phyloP scores from a whole-genome alignment of 1,284 basidiomycete genomes.

The Ceratobasidium sp. region DNA sequence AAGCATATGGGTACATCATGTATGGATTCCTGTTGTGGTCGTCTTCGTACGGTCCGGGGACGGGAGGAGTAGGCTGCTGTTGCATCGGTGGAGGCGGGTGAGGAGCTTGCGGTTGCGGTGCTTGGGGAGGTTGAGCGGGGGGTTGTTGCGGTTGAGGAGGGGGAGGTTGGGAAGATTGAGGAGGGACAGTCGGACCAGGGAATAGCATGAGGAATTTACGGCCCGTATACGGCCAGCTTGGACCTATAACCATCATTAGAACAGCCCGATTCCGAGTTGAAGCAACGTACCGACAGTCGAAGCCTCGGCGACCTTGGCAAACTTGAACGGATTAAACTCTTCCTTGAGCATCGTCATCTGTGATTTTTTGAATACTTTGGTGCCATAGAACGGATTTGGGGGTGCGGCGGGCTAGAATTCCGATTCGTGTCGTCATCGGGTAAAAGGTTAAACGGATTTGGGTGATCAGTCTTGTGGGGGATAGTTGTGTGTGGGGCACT shows the following conservation, averaged over 20 bases:
- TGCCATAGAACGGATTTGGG: slow-evolving; percentile 87
- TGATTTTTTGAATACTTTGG: slow-evolving; percentile 72
- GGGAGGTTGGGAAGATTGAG: slow-evolving; percentile 59
- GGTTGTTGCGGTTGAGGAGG: slow-evolving; percentile 40
- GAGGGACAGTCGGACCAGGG: slow-evolving; percentile 50
- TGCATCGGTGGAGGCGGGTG: slow-evolving; percentile 32
- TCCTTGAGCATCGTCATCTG: slow-evolving; percentile 80
- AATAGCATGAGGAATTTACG: slow-evolving; percentile 83
- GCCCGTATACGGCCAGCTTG: slow-evolving; percentile 86
- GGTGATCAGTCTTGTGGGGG: not conserved
- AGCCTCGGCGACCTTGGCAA: slow-evolving; percentile 77
- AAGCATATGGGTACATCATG: slow-evolving; percentile 70
- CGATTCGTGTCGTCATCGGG: too few relatives aligned
- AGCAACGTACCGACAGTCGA: slow-evolving; percentile 67
- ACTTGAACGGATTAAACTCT: slow-evolving; percentile 94
- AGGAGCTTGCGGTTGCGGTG: slow-evolving; percentile 15
- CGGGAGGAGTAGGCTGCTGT: slow-evolving; percentile 35
- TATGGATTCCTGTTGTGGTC: slow-evolving; percentile 50
- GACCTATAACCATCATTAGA: slow-evolving; percentile 54
- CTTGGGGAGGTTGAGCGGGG: slow-evolving; percentile 36
- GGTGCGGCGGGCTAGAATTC: slow-evolving; percentile 46
- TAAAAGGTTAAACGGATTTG: not conserved
- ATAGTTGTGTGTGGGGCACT: slow-evolving; percentile 43
- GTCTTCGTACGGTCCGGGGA: slow-evolving; percentile 76
- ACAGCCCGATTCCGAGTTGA: not conserved